Conservation (phyloP, 192 early-diverging fungal species). For the Coemansia guatemalensis region DNA sequence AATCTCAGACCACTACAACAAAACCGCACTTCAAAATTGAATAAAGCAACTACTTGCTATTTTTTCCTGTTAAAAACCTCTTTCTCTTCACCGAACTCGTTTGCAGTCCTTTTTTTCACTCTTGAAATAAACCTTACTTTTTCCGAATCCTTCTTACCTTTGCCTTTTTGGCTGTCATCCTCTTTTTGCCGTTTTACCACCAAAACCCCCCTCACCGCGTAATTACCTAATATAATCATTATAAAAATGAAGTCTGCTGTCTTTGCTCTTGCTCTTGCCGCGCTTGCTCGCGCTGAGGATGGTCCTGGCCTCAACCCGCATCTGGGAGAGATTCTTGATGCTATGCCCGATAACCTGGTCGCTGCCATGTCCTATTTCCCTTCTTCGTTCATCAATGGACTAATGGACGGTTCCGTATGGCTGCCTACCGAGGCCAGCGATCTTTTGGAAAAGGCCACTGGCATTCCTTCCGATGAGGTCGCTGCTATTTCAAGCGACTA, state of each 20-base stretch:
- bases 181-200: no score
- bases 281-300: constrained; percentile 9
- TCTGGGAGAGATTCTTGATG: constrained; percentile 29
- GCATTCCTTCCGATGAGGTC: constrained; percentile 13
- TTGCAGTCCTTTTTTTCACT: not conserved
- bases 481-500: constrained; percentile 34
- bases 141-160: no score
- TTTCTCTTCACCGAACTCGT: not conserved
- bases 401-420: constrained; percentile 24
- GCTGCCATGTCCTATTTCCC: constrained; percentile 33
- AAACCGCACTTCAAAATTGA: no score
- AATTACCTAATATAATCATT: constrained; percentile 1
- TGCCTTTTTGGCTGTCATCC: no score
- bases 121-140: not conserved
- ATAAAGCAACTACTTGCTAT: no score
- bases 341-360: constrained; percentile 29
- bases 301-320: constrained; percentile 18
- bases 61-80: not conserved
- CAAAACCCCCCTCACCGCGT: no score
- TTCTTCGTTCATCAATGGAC: constrained; percentile 18
- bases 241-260: constrained; percentile 39
- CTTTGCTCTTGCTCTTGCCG: constrained; percentile 13
- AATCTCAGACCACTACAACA: no score
- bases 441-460: constrained; percentile 26
- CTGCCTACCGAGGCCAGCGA: constrained; percentile 32